phyloP scores from a whole-genome alignment of 306 rosid genomes.

The Lathyrus sativus region DNA sequence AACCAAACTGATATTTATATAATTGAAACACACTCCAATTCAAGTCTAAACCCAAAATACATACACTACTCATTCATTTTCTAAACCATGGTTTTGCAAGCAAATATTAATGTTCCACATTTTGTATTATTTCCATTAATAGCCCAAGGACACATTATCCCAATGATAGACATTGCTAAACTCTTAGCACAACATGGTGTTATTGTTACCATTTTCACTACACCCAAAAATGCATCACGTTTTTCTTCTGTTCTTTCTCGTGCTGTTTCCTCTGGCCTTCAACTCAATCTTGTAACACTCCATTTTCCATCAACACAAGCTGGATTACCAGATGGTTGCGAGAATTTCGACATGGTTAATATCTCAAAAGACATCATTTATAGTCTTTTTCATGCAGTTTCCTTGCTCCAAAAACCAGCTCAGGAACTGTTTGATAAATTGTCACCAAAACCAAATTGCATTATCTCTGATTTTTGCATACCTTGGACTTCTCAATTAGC shows the following conservation, averaged over 20 bases:
- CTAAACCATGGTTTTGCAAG: slow-evolving; percentile 35
- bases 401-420: too few relatives aligned
- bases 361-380: neutral
- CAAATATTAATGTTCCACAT: slow-evolving; percentile 26
- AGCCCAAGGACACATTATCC: slow-evolving; percentile 51
- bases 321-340: slow-evolving; percentile 60
- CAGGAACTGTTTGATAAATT: too few relatives aligned
- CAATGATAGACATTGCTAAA: slow-evolving; percentile 49
- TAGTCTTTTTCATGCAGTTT: too few relatives aligned
- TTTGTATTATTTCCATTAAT: slow-evolving; percentile 41
- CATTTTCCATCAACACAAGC: slow-evolving; percentile 40
- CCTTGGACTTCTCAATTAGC: too few relatives aligned
- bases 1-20: too few relatives aligned
- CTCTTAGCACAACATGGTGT: slow-evolving; percentile 43
- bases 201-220: slow-evolving; percentile 47
- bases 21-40: too few relatives aligned
- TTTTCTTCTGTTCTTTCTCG: slow-evolving; percentile 40
- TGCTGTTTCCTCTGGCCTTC: slow-evolving; percentile 40
- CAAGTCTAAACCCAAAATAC: neutral
- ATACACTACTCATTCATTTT: neutral
- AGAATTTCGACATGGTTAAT: slow-evolving; percentile 49
- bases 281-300: slow-evolving; percentile 21
- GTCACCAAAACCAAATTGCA: too few relatives aligned
- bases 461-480: too few relatives aligned
- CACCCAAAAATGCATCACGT: slow-evolving; percentile 47